Base-by-base conservation (phyloP, 371 early-diverging fungal species). In the Basidiobolus heterosporus region DNA sequence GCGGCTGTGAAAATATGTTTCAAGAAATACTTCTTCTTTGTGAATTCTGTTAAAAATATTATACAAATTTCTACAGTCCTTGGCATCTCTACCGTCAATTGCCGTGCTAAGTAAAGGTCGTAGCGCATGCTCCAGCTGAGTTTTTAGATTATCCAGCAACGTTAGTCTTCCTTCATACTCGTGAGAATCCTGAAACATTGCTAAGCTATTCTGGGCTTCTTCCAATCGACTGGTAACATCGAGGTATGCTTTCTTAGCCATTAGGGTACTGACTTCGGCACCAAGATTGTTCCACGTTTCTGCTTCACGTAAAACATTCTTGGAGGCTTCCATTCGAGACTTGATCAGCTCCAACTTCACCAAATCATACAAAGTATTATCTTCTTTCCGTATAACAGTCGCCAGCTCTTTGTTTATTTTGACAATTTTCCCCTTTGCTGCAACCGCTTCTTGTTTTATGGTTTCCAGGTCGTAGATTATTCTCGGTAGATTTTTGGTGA, bases 201-300 rank as follows among this genome's bases (percentile, higher is more conserved):
- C 64, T 45, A 85, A 54, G 11, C 81, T 80, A 17, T 70, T 64
- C 42, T 77, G 67, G 0, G 82, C 82, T 37, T 73, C 82, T 17
- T 67, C 65, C 30, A 85, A 59, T 23, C 80, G 57, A 6, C 47
- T 45, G 0, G 75, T 75, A 1, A 79, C 83, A 19, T 63, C 66
- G 23, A 65, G 66, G 58, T 65, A 75, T 50, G 82, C 83, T 1
- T 66, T 56, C 0, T 65, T 60, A 2, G 67, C 71, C 42, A 85
- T 64, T 2, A 79, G 62, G 1, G 65, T 66, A 18, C 70, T 70
- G 20, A 80, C 75, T 53, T 85, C 83, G 0, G 69, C 57, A 24
- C 76, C 70, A 39, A 85, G 66, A 38, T 80, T 77, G 21, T 62
- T 72, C 85, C 85, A 85, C 55, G 74, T 82, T 47, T 85, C 83